Base-by-base conservation (phyloP, 208 protist species). In the Crithidia brevicula region DNA sequence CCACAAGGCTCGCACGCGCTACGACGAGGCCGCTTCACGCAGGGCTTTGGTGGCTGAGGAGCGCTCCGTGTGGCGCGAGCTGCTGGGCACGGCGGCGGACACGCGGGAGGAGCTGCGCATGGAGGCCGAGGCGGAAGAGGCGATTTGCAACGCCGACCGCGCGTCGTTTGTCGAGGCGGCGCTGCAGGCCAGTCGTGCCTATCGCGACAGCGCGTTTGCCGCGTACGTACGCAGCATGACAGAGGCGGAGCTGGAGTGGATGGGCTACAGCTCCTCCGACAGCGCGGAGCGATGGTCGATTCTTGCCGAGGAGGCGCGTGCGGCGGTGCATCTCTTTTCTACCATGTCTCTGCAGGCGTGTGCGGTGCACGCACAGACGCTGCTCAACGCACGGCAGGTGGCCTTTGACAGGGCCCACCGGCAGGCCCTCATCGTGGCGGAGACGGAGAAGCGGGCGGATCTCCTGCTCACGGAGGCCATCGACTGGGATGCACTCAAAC, bases 71-170 rank as follows among this genome's bases (percentile, higher is more conserved):
- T 74, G 67, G 65, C 31, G 36, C 1, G 51, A 63, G 49, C 53
- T 88, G 65, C 43, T 62, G 16, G 34, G 66, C 25, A 23, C 31
- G n/a, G 62, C 72, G 46, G 23, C 5, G 31, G 72, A 77, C 23
- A 23, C 67, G 15, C 64, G 60, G 16, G 72, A 77, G 62, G 72
- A 67, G 46, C 38, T 74, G 47, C 62, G 70, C 33, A 49, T 77
- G 18, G 60, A 79, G 15, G 68, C 36, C 4, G 62, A 54, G 38
- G 40, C 62, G 10, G 18, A 33, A 23, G 56, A 56, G 40, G 72
- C 67, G 33, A 27, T 30, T 20, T 64, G 42, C 18, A 50, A 56
- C 66, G 64, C 61, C 3, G 63, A 50, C 13, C 43, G 38, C 34
- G 18, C 13, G 10, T 11, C 50, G 11, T 62, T 66, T 9, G 33